A percentile compares a stretch with the other conserved stretches of the same genome.
These are phyloP conservation scores for Triglochin maritima DNA, from an alignment of 106 monocot genomes.

Conservation along the genomic window DNA sequence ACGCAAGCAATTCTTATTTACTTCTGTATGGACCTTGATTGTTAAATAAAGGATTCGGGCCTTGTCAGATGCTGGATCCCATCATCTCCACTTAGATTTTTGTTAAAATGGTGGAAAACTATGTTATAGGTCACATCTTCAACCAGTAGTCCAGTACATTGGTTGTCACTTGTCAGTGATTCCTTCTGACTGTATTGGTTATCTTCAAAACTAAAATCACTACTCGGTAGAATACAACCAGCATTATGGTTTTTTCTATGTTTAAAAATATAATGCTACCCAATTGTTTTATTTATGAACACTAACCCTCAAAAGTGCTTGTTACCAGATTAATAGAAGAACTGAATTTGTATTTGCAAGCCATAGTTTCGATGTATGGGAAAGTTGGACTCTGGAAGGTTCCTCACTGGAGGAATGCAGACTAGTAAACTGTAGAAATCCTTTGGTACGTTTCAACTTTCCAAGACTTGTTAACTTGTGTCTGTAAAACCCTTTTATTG, in stretches of 20 bases:
- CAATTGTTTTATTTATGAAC: neutral
- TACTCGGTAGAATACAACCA: neutral
- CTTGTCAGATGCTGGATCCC: no score
- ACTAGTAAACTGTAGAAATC: constrained; percentile 63
- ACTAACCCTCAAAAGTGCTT: neutral
- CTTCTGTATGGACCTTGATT: no score
- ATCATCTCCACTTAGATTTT: no score
- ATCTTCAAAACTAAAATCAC: neutral
- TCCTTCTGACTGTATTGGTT: neutral
- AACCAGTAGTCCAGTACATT: neutral
- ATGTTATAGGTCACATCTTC: no score
- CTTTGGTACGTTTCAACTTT: constrained; percentile 32
- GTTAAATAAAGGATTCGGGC: no score
- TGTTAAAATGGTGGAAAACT: no score
- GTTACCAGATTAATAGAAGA: constrained; percentile 62
- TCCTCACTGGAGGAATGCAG: constrained; percentile 58
- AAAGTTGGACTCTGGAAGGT: constrained; percentile 77
- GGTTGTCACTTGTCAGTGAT: neutral
- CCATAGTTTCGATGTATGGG: constrained; percentile 78
- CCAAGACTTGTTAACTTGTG: no score
- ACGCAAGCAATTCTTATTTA: no score
- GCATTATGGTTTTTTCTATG: neutral
- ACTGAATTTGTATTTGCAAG: constrained; percentile 90
- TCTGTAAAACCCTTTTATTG: no score
- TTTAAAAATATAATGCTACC: neutral